A percentile compares a stretch with the other conserved stretches of the same genome.
Evolutionary conservation across 306 rosid species (phyloP).

Genomic region (Cicer judaicum): DNA sequence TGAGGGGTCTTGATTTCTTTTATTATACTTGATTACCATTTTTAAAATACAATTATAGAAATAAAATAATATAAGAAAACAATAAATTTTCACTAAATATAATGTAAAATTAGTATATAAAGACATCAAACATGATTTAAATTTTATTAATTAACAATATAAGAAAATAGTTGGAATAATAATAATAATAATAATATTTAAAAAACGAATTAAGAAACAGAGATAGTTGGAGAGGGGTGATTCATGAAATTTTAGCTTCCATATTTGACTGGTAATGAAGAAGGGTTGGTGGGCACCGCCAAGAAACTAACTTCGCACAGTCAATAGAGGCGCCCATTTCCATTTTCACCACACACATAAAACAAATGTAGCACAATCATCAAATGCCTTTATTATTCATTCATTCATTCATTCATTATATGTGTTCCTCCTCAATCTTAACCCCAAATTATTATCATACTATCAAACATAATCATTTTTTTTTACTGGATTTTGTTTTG

Average conservation of each 20-base stretch:
- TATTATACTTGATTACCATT: no score
- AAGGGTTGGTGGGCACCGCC: slow-evolving; percentile 14
- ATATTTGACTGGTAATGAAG: not conserved
- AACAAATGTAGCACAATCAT: not conserved
- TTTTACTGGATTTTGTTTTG: no score
- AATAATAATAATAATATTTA: not conserved
- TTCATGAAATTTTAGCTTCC: not conserved
- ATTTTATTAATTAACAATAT: not conserved
- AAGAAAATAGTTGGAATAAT: not conserved
- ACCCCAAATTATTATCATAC: no score
- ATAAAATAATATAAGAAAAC: no score
- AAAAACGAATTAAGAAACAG: not conserved
- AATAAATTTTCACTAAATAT: no score
- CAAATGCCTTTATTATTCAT: no score
- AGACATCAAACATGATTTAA: no score
- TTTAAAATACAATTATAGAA: no score
- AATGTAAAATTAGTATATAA: no score
- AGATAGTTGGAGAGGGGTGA: not conserved
- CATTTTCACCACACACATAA: not conserved
- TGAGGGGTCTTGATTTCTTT: not conserved
- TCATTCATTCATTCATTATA: no score
- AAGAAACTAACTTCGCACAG: not conserved
- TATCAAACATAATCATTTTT: no score
- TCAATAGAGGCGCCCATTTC: not conserved
- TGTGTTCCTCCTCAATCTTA: no score